Conservation (phyloP, 2,329 filamentous ascomycete genomes). For the Drechslerella dactyloides region DNA sequence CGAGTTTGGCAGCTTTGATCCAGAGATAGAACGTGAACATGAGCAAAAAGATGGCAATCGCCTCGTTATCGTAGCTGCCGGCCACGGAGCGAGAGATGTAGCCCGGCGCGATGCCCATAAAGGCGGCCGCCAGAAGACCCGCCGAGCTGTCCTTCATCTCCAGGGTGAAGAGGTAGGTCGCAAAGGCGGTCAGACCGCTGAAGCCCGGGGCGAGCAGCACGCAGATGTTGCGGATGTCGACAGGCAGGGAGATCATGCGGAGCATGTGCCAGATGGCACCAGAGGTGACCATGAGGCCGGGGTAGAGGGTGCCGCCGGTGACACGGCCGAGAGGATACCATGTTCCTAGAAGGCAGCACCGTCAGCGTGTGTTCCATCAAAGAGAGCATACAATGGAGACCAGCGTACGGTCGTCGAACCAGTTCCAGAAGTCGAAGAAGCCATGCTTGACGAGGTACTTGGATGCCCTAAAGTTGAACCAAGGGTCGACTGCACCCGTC, state of each 20-base stretch:
- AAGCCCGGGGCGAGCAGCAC: conserved; percentile 93
- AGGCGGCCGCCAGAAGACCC: conserved; percentile 87
- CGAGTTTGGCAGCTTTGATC: conserved; percentile 97
- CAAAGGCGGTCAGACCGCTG: conserved; percentile 90
- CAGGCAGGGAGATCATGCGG: conserved; percentile 82
- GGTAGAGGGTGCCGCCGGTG: conserved; percentile 97
- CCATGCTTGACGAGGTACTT: conserved; percentile 97
- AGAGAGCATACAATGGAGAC: neutral
- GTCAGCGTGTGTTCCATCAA: conserved; percentile 17
- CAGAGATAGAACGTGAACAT: conserved; percentile 99
- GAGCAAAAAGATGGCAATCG: conserved; percentile 97
- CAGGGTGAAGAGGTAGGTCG: conserved; percentile 91
- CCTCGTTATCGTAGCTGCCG: conserved; percentile 98
- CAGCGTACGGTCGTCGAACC: conserved; percentile 90
- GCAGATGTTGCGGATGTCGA: conserved; percentile 99
- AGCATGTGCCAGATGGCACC: conserved; percentile 95
- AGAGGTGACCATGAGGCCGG: conserved; percentile 98
- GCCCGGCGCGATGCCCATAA: conserved; percentile 97
- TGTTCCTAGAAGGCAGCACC: conserved; percentile 67
- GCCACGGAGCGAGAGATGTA: conserved; percentile 98
- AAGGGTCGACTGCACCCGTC: conserved; percentile 79
- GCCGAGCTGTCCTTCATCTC: conserved; percentile 97
- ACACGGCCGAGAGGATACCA: conserved; percentile 99
- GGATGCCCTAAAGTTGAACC: conserved; percentile 99
- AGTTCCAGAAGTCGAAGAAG: conserved; percentile 99